Percentiles rank a stretch among this genome's conserved stretches.
Conservation (phyloP, 768 basidiomycete species). For the Terana coerulea region DNA sequence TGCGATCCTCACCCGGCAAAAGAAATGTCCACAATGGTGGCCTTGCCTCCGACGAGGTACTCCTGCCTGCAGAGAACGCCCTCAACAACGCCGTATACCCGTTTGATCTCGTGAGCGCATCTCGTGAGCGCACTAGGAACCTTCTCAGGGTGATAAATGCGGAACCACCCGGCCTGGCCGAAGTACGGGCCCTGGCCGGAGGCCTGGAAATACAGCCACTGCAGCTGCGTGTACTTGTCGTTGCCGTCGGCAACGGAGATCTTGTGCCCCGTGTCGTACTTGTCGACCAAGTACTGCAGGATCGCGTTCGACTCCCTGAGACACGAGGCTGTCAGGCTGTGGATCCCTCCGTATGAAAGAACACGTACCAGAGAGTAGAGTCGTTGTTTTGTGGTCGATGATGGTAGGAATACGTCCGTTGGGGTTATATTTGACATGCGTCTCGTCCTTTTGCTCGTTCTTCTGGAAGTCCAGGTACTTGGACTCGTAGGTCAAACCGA, state of each 20-base stretch:
- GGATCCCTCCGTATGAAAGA: neutral
- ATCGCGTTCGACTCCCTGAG: conserved; percentile 34
- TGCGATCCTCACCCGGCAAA: conserved; percentile 13
- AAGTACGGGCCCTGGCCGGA: conserved; percentile 21
- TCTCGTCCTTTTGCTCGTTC: conserved; percentile 15
- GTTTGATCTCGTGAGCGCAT: conserved; percentile 19
- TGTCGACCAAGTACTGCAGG: conserved; percentile 35
- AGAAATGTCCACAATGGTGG: conserved; percentile 17
- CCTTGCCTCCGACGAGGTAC: conserved; percentile 18
- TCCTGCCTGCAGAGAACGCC: conserved; percentile 20
- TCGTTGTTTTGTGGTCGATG: conserved; percentile 24
- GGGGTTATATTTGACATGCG: conserved; percentile 18
- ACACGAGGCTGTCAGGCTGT: too few species aligned
- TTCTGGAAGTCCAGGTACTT: conserved; percentile 12
- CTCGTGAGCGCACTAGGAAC: conserved; percentile 18
- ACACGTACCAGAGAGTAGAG: conserved; percentile 22
- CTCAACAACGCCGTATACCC: conserved; percentile 20
- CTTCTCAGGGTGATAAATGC: conserved; percentile 18
- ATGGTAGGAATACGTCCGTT: conserved; percentile 30
- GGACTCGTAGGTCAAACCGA: conserved; percentile 17
- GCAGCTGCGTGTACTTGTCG: conserved; percentile 18
- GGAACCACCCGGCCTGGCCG: conserved; percentile 19
- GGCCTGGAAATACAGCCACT: conserved; percentile 39
- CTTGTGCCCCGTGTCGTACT: conserved; percentile 39
- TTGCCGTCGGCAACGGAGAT: conserved; percentile 6